Percentiles rank a stretch among this genome's conserved stretches.
These are phyloP conservation scores for Heliamphora exappendiculata DNA, from an alignment of 148 eudicot species.

Conservation along the genomic window DNA sequence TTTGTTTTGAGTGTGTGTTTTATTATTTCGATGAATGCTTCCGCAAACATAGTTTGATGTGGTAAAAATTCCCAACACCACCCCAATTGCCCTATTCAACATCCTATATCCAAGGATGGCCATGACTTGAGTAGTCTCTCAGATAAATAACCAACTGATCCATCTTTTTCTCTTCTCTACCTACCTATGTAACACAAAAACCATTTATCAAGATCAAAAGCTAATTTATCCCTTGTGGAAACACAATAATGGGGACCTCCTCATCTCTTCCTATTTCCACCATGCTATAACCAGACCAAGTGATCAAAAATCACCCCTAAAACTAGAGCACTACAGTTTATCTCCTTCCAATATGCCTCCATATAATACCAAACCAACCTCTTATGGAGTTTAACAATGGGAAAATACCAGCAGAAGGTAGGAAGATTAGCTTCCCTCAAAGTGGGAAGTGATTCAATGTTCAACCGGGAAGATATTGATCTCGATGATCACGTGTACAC, in stretches of 20 bases:
- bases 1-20: too few relatives aligned
- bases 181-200: too few relatives aligned
- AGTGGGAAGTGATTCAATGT: neutral
- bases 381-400: neutral
- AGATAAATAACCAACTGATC: too few relatives aligned
- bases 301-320: neutral
- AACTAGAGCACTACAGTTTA: too few relatives aligned
- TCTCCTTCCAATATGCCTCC: too few relatives aligned
- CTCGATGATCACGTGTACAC: constrained; percentile 5
- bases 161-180: too few relatives aligned
- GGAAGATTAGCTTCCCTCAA: neutral
- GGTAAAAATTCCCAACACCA: too few relatives aligned
- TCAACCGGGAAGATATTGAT: neutral
- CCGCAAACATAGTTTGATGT: too few relatives aligned
- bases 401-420: neutral
- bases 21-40: too few relatives aligned
- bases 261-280: neutral
- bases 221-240: too few relatives aligned
- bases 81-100: neutral
- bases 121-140: neutral
- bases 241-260: neutral
- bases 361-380: too few relatives aligned
- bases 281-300: neutral
- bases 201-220: too few relatives aligned
- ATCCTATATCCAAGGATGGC: neutral